phyloP scores from a whole-genome alignment of 257 asterid genomes.

The Solanum tarapatanum region DNA sequence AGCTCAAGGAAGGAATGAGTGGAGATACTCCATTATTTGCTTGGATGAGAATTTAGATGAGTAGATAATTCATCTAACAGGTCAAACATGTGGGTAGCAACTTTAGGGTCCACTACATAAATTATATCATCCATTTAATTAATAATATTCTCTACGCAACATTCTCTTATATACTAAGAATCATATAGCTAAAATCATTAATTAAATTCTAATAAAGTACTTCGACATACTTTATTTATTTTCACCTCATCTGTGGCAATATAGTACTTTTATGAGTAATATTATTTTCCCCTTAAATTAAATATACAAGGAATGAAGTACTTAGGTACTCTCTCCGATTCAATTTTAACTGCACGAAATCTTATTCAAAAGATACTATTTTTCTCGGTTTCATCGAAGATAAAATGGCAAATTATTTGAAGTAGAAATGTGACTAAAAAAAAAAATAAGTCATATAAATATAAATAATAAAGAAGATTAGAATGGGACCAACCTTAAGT shows the following conservation, averaged over 20 bases:
- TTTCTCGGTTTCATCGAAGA: too few relatives aligned
- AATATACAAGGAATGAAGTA: background rate
- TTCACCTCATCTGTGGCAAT: background rate
- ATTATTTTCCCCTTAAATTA: background rate
- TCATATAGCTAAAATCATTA: background rate
- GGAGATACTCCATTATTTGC: constrained; percentile 11
- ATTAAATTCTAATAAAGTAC: background rate
- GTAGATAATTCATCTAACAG: constrained; percentile 25
- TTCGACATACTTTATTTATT: background rate
- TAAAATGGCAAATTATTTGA: too few relatives aligned
- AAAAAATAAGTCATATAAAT: too few relatives aligned
- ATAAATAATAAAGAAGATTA: too few relatives aligned
- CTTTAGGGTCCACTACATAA: constrained; percentile 26
- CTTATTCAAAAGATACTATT: too few relatives aligned
- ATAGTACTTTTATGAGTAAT: too few relatives aligned
- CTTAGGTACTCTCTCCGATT: background rate
- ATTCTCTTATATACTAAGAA: background rate
- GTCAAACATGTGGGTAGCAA: constrained; percentile 23
- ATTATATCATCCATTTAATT: background rate
- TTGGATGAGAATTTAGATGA: constrained; percentile 59
- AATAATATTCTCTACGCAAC: background rate
- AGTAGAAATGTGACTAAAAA: too few relatives aligned
- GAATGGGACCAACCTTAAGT: constrained; percentile 69
- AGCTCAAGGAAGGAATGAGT: background rate
- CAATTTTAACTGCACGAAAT: too few relatives aligned